Conservation (phyloP, 768 basidiomycete genomes). For the Podaxis carcinomalis region DNA sequence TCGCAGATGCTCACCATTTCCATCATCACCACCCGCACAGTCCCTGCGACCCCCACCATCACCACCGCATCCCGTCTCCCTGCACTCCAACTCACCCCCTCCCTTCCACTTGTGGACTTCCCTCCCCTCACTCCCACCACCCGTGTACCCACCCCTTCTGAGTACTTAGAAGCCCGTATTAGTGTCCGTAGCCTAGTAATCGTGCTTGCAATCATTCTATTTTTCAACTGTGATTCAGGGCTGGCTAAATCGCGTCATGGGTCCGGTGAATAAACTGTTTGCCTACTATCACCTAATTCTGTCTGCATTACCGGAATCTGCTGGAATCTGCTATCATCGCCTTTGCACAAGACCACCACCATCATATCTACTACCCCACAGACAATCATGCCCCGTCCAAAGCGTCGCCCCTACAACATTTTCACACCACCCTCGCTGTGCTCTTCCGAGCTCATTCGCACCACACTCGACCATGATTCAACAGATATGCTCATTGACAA, state of each 20-base stretch:
- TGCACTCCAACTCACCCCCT: background rate
- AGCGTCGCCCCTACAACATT: constrained; percentile 53
- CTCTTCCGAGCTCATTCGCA: constrained; percentile 78
- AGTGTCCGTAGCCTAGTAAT: background rate
- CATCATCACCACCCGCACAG: constrained; percentile 1
- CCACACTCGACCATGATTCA: constrained; percentile 70
- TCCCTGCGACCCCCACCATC: background rate
- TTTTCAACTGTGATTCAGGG: constrained; percentile 9
- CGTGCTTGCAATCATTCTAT: background rate
- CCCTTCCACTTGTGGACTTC: background rate
- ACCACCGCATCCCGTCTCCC: background rate
- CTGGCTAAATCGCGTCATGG: constrained; percentile 8
- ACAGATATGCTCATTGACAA: constrained; percentile 80
- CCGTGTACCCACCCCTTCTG: background rate
- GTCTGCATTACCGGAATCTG: constrained; percentile 5
- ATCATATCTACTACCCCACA: constrained; percentile 6
- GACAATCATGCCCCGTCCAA: constrained; percentile 32
- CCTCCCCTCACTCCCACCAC: background rate
- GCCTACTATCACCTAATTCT: constrained; percentile 3
- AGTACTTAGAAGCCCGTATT: background rate
- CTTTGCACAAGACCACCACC: constrained; percentile 1
- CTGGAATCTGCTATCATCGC: background rate
- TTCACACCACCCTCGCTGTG: constrained; percentile 61
- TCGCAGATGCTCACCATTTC: background rate
- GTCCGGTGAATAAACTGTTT: constrained; percentile 11